Conservation (phyloP, 805 yeast species). For the Hanseniaspora valbyensis region DNA sequence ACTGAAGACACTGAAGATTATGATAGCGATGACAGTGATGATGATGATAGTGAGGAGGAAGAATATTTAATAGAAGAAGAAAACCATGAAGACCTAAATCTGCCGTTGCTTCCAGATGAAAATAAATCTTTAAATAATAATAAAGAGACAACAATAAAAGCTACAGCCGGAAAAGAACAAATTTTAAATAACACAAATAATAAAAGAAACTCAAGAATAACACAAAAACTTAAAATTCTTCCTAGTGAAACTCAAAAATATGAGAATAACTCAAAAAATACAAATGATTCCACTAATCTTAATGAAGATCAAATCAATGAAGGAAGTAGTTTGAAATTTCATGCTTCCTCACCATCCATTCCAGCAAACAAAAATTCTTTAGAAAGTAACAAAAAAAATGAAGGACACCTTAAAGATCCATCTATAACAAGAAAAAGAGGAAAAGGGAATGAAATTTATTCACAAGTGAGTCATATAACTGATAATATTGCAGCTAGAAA, state of each 20-base stretch:
- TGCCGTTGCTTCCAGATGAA: no score
- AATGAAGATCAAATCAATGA: slow-evolving; percentile 38
- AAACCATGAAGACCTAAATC: background rate
- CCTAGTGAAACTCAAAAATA: slow-evolving; percentile 30
- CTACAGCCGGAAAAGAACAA: no score
- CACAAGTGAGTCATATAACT: slow-evolving; percentile 72
- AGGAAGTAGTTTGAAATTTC: slow-evolving; percentile 16
- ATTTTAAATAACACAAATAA: slow-evolving; percentile 38
- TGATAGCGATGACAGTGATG: slow-evolving; percentile 13
- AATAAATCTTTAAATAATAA: no score
- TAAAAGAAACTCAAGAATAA: slow-evolving; percentile 62
- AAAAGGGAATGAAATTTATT: slow-evolving; percentile 47
- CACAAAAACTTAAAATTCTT: slow-evolving; percentile 58
- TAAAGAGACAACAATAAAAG: no score
- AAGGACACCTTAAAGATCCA: background rate
- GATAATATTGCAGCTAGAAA: slow-evolving; percentile 72
- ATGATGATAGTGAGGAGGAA: slow-evolving; percentile 5
- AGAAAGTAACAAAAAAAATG: background rate
- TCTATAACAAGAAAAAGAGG: slow-evolving; percentile 25
- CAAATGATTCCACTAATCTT: background rate
- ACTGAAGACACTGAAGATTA: slow-evolving; percentile 13
- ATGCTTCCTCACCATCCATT: background rate
- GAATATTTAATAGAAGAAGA: background rate
- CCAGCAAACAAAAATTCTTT: slow-evolving; percentile 18
- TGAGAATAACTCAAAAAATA: background rate